phyloP scores from a whole-genome alignment of 495 filamentous ascomycete species.

The Glutinoglossum americanum region DNA sequence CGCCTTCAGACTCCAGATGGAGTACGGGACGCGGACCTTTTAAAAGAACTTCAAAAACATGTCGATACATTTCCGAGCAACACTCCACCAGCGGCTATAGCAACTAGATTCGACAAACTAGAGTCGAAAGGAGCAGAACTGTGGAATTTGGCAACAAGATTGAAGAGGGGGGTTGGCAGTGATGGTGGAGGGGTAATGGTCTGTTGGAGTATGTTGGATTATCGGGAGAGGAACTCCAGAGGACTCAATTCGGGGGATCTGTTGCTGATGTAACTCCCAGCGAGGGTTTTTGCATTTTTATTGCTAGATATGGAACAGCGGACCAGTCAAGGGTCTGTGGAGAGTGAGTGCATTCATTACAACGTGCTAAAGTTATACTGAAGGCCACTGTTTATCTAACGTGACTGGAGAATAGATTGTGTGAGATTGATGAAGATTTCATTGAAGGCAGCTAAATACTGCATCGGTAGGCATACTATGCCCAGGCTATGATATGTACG shows the following conservation, averaged over 20 bases:
- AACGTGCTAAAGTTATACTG: background rate
- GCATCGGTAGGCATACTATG: conserved; percentile 30
- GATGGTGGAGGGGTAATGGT: conserved; percentile 4
- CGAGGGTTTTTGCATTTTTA: conserved; percentile 45
- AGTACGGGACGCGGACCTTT: conserved; percentile 6
- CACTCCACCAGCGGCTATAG: background rate
- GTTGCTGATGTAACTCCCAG: conserved; percentile 11
- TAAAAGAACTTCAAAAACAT: conserved; percentile 10
- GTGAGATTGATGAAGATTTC: conserved; percentile 41
- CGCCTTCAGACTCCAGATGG: conserved; percentile 3
- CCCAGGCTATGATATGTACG: background rate
- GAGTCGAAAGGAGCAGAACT: conserved; percentile 22
- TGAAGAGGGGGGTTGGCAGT: conserved; percentile 14
- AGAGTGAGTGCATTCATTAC: conserved; percentile 6
- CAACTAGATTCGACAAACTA: conserved; percentile 12
- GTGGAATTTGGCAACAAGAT: conserved; percentile 45
- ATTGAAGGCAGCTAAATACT: conserved; percentile 40
- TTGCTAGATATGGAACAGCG: conserved; percentile 41
- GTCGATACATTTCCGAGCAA: conserved; percentile 7
- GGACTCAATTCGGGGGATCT: background rate
- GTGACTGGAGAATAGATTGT: conserved; percentile 15
- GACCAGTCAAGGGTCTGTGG: conserved; percentile 13
- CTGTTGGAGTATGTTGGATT: conserved; percentile 7
- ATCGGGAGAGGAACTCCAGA: background rate
- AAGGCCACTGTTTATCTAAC: conserved; percentile 7